A percentile compares a stretch with the other conserved stretches of the same genome.
phyloP scores from a whole-genome alignment of 192 early-diverging fungal species.

The Jimgerdemannia flammicorona region DNA sequence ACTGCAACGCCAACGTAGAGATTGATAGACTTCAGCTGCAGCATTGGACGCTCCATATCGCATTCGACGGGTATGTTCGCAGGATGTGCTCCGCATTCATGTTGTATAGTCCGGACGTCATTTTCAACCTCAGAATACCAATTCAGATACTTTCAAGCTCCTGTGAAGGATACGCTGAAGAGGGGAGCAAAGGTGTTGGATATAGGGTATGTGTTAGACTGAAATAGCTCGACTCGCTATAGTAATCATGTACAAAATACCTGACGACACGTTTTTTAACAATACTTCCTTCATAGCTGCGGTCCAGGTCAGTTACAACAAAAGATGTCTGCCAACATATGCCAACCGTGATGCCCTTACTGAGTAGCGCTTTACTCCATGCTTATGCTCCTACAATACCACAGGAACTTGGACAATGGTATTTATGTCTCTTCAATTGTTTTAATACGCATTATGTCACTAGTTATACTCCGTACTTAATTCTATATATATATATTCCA shows the following conservation, averaged over 20 bases:
- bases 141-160: not conserved
- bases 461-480: not conserved
- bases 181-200: not conserved
- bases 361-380: not conserved
- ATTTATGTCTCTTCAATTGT: not conserved
- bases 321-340: not conserved
- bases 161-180: not conserved
- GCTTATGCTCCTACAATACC: not conserved
- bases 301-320: not conserved
- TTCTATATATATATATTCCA: not conserved
- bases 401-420: not conserved
- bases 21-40: not conserved
- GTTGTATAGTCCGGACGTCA: not conserved
- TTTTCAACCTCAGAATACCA: not conserved
- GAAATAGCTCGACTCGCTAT: too few species aligned
- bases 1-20: not conserved
- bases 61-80: not conserved
- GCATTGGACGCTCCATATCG: not conserved
- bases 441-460: not conserved
- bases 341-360: not conserved
- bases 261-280: too few species aligned
- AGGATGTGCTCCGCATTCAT: not conserved
- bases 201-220: not conserved
- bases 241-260: too few species aligned
- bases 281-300: too few species aligned